Evolutionary conservation across 2,329 filamentous ascomycete genomes (phyloP), one percentile per base, ranked within the genome.

Genomic region (Epichloe hybrida): DNA sequence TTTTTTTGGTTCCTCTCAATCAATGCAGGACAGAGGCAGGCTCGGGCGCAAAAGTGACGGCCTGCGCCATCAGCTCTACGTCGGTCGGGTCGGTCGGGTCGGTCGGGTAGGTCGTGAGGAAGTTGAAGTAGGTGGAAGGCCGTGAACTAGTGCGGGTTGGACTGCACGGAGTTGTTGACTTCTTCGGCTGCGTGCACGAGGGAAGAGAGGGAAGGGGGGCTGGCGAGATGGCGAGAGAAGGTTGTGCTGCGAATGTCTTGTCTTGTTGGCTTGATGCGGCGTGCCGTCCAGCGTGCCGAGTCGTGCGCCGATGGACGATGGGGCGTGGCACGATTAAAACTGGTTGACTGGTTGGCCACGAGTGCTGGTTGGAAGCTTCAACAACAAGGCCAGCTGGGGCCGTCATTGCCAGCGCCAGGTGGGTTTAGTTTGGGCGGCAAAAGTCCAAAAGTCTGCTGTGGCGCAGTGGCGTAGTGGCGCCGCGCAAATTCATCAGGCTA

Each of bases 21-120:
- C 39, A 52, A 47, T 43, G 50, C 50, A 49, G 49, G 51, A 50
- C 35, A 40, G 49, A 49, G 23, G 46, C 50, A 36, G 50, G 55
- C 54, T 53, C 49, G 39, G 50, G 49, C 46, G 46, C 39, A 48
- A 43, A 46, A 37, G 41, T 9, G 37, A 44, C 38, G 38, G 34
- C 44, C 48, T 47, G 48, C 53, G 54, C 54, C 54, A 56, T 56
- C 47, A 52, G 53, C 27, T 31, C 27, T 31, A 31, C 27, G 27
- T 31, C 27, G 27, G 27, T 31, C 27, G 27, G 48, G 42, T 34
- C 41, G 31, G 45, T 13, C 15, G 23, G 21, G 21, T 23, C 21
- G 21, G 21, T 23, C 5, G 21, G 17, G 17, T 17, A 1, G 17
- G 17, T 17, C 17, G 2, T 6, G 15, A 20, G 23, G 27, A 43